These are phyloP conservation scores for Coccinonectria pachysandricola DNA, from an alignment of 2,329 filamentous ascomycete genomes.

Conservation along the genomic window DNA sequence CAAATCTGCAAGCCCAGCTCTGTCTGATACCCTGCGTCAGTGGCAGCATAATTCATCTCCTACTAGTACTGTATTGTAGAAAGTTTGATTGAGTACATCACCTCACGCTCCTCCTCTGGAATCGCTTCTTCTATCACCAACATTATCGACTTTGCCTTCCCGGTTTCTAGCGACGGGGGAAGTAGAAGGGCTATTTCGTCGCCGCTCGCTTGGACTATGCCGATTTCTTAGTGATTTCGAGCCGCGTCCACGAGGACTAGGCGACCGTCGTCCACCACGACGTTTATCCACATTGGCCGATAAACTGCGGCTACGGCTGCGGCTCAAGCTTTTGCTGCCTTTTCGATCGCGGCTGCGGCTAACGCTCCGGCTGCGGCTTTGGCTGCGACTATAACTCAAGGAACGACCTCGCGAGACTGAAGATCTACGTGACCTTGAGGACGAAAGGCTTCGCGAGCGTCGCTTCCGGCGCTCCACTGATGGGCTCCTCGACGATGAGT, in stretches of 20 bases:
- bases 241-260: conserved; percentile 5
- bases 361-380: conserved; percentile 1
- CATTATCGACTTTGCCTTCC: conserved; percentile 48
- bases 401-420: conserved; percentile 23
- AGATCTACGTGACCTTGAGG: conserved; percentile 31
- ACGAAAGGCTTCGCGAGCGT: conserved; percentile 25
- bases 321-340: conserved; percentile 4
- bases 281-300: conserved; percentile 8
- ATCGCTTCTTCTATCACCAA: conserved; percentile 22
- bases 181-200: conserved; percentile 41
- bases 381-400: conserved; percentile 8
- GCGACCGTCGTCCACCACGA: conserved; percentile 3
- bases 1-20: too few relatives aligned
- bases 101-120: too few relatives aligned
- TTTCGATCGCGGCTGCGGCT: conserved; percentile 4
- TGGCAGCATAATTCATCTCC: too few relatives aligned
- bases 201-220: conserved; percentile 21
- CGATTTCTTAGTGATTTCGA: conserved; percentile 7
- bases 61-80: too few relatives aligned
- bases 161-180: conserved; percentile 39
- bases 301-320: conserved; percentile 12
- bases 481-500: conserved; percentile 37
- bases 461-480: conserved; percentile 32
- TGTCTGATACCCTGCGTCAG: too few relatives aligned
- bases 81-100: too few relatives aligned